Percentiles rank a stretch among this genome's conserved stretches.
phyloP scores from a whole-genome alignment of 306 rosid species.

The Malus fusca region DNA sequence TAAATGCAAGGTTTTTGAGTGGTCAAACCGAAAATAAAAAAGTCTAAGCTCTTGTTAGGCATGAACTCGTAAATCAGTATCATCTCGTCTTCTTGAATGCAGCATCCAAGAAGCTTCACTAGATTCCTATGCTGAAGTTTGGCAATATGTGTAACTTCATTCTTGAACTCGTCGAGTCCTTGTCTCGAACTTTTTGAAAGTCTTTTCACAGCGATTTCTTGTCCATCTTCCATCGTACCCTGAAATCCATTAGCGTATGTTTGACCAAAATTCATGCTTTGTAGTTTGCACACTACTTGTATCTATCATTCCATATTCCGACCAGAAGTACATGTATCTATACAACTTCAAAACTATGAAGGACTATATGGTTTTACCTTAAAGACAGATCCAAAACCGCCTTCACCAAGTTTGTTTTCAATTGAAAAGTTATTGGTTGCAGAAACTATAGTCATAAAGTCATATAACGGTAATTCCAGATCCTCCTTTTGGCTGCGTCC shows the following conservation, averaged over 20 bases:
- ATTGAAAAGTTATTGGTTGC: constrained; percentile 11
- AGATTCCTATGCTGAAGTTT: constrained; percentile 34
- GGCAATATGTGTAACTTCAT: constrained; percentile 12
- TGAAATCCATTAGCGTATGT: not conserved
- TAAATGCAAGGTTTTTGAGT: too few relatives aligned
- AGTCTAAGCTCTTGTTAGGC: constrained; percentile 41
- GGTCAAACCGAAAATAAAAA: constrained; percentile 26
- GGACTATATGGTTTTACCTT: too few relatives aligned
- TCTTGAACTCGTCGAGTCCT: constrained; percentile 8
- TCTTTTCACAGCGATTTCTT: not conserved
- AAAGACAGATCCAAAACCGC: not conserved
- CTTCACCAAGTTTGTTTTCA: not conserved
- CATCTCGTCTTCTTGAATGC: constrained; percentile 25
- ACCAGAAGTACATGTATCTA: not conserved
- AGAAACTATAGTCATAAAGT: not conserved
- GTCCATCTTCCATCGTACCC: not conserved
- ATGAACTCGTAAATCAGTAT: constrained; percentile 35
- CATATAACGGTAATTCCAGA: constrained; percentile 10
- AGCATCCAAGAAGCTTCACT: constrained; percentile 34
- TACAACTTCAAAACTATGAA: not conserved
- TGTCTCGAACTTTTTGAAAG: constrained; percentile 1
- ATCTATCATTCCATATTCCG: too few relatives aligned
- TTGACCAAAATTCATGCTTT: not conserved
- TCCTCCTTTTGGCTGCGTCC: not conserved
- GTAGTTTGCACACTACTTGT: too few relatives aligned